Evolutionary conservation across 2,329 filamentous ascomycete genomes (phyloP), one percentile per base, ranked within the genome.

Genomic region (Diplodia seriata): DNA sequence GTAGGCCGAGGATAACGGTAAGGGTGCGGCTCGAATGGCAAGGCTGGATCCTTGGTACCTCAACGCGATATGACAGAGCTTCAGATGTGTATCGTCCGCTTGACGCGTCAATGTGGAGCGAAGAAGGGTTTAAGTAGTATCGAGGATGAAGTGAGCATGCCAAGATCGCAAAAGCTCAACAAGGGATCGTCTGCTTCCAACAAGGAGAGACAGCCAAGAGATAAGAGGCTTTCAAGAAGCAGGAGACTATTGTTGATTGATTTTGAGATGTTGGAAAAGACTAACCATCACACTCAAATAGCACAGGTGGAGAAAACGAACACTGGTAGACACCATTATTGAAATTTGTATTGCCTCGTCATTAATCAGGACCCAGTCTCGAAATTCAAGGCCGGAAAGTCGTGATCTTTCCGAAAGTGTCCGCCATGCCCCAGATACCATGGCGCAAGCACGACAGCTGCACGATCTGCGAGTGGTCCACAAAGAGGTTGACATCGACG

Each of bases 401-500:
- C 49, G 83, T 82, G 68, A 85, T 77, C 75, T 85, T 85, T 18
- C 84, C 84, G 78, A 85, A 86, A 0, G 83, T 86, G 72, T 86
- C 84, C 8, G 83, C 82, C 74, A 82, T 86, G 2, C 85, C 85
- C 84, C 84, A 86, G 53, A 87, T 86, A 0, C 85, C 84, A 50
- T 80, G 77, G 49, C 84, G 77, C 69, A 86, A 72, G 68, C 83
- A 85, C 29, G 79, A 82, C 67, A 87, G 71, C 76, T 87, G 85
- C 68, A 86, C 84, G 71, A 86, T 86, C 78, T 87, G 85, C 47
- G 83, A 85, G 72, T 86, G 84, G 70, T 87, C 84, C 63, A 87
- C 84, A 73, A 87, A 86, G 38, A 86, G 70, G 70, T 87, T 87
- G 51, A 87, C 84, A 71, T 87, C 84, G 36, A 84, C 80, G 6